These are phyloP conservation scores for Pisolithus albus DNA, from an alignment of 768 basidiomycete genomes.

Conservation along the genomic window DNA sequence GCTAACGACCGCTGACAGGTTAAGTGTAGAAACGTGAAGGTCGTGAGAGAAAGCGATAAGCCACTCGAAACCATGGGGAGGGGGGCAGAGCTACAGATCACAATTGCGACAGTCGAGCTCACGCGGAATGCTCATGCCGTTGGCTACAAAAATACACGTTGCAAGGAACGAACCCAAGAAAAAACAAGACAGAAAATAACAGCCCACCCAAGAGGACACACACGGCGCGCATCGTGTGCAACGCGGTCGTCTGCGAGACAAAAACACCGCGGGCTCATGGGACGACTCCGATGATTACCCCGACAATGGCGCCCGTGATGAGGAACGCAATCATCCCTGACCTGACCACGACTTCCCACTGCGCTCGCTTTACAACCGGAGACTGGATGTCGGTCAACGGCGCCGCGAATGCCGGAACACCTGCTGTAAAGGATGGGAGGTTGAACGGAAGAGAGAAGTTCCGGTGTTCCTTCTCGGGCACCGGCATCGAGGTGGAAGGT, in stretches of 20 bases:
- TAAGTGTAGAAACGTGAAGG: too few relatives aligned
- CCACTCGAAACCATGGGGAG: too few relatives aligned
- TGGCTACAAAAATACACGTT: not conserved
- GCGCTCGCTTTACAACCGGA: conserved; percentile 66
- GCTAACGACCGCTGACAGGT: too few relatives aligned
- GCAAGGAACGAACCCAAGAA: not conserved
- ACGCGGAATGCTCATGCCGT: not conserved
- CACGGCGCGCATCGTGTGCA: not conserved
- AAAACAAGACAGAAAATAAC: not conserved
- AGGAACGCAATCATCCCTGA: conserved; percentile 45
- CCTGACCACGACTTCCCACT: conserved; percentile 78
- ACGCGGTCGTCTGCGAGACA: not conserved
- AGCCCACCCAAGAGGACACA: not conserved
- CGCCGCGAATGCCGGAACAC: conserved; percentile 63
- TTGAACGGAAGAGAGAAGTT: conserved; percentile 8
- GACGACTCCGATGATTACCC: conserved; percentile 28
- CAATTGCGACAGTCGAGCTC: too few relatives aligned
- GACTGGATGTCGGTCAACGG: conserved; percentile 66
- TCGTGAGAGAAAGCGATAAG: too few relatives aligned
- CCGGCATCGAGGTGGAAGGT: not conserved
- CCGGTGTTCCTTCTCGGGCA: not conserved
- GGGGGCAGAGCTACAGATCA: too few relatives aligned
- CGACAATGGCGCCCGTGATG: conserved; percentile 24
- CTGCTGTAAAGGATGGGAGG: conserved; percentile 26
- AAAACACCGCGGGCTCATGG: not conserved